phyloP scores from a whole-genome alignment of 2,329 filamentous ascomycete genomes.

The Didymellaceae sp. region DNA sequence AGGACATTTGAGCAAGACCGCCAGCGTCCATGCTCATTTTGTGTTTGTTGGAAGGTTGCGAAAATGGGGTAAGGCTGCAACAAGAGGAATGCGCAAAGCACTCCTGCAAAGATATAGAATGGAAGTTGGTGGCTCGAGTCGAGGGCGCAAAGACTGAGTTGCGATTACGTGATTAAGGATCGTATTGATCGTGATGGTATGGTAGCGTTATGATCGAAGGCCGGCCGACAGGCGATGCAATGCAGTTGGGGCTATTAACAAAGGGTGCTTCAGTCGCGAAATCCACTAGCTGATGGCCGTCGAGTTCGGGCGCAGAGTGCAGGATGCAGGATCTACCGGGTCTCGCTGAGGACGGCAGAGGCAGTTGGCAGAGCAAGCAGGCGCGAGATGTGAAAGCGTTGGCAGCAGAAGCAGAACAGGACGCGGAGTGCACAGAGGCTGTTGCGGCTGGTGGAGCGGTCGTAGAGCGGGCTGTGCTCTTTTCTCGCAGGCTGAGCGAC shows the following conservation, averaged over 20 bases:
- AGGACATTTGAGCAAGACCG: constrained; percentile 99
- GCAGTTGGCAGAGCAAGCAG: constrained; percentile 20
- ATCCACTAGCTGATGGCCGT: constrained; percentile 16
- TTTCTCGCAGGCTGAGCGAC: constrained; percentile 41
- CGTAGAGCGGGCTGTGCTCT: constrained; percentile 35
- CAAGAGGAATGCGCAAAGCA: constrained; percentile 35
- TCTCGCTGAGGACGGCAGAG: constrained; percentile 26
- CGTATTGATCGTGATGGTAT: constrained; percentile 42
- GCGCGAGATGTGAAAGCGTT: constrained; percentile 16
- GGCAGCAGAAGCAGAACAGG: constrained; percentile 19
- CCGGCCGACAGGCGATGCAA: constrained; percentile 48
- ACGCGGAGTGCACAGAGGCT: constrained; percentile 31
- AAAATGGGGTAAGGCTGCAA: constrained; percentile 41
- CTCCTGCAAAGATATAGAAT: constrained; percentile 43
- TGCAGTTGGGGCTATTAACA: constrained; percentile 49
- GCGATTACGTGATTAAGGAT: constrained; percentile 51
- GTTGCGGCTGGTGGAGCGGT: constrained; percentile 28
- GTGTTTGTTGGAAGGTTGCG: constrained; percentile 32
- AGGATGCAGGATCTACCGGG: constrained; percentile 20
- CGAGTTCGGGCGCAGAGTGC: neutral
- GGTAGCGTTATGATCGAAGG: constrained; percentile 42
- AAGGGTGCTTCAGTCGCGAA: constrained; percentile 29
- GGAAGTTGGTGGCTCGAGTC: constrained; percentile 32
- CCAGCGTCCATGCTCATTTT: constrained; percentile 83
- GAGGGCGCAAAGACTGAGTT: constrained; percentile 31